Evolutionary conservation across 2,329 filamentous ascomycete species (phyloP).

Genomic region (Fusarium caatingaense): DNA sequence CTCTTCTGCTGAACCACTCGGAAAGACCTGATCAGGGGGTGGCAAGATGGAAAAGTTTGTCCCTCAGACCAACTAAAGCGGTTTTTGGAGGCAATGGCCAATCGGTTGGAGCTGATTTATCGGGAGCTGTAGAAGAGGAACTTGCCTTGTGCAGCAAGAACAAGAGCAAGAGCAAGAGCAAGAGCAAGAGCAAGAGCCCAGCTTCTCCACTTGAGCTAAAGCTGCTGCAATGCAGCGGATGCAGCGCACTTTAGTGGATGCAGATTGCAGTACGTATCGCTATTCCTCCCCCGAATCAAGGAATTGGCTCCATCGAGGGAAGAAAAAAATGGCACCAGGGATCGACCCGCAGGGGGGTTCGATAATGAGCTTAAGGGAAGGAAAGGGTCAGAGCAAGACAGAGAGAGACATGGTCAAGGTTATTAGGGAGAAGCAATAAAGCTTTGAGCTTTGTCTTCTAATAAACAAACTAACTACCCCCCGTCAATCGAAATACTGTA

Average conservation of each 20-base stretch:
- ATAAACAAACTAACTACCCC: conserved; percentile 1
- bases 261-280: conserved; percentile 3
- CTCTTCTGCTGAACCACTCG: background rate
- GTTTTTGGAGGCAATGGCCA: conserved; percentile 13
- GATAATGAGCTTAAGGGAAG: conserved; percentile 18
- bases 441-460: background rate
- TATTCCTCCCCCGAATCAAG: conserved; percentile 22
- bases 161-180: background rate
- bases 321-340: conserved; percentile 10
- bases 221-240: conserved; percentile 7
- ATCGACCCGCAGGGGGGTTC: conserved; percentile 14
- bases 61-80: background rate
- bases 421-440: conserved; percentile 10
- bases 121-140: conserved; percentile 1
- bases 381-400: background rate
- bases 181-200: background rate
- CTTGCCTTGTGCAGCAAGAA: background rate
- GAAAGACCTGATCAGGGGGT: background rate
- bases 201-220: conserved; percentile 19
- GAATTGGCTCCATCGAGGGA: conserved; percentile 4
- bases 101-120: conserved; percentile 24
- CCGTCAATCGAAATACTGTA: background rate
- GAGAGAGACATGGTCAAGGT: background rate
- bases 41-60: conserved; percentile 1
- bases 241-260: conserved; percentile 4